A percentile compares a stretch with the other conserved stretches of the same genome.
phyloP scores from a whole-genome alignment of 1,284 basidiomycete species.

The Caloboletus inedulis region DNA sequence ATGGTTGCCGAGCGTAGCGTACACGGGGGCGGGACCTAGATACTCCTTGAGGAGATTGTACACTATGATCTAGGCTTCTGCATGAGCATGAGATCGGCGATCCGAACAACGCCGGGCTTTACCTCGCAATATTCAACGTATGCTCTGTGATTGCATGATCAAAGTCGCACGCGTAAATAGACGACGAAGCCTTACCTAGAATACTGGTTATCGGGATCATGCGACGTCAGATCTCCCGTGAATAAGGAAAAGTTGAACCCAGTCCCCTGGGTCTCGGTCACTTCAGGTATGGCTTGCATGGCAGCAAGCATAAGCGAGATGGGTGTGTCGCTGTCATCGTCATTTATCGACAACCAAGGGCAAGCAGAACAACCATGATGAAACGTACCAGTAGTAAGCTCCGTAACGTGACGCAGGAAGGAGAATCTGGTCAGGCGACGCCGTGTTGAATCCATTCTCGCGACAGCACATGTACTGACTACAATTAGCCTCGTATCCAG shows the following conservation, averaged over 20 bases:
- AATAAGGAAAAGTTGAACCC: conserved; percentile 69
- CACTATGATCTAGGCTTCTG: conserved; percentile 44
- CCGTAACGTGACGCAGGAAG: conserved; percentile 66
- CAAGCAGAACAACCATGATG: not conserved
- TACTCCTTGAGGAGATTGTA: conserved; percentile 61
- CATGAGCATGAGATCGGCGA: not conserved
- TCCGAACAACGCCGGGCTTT: not conserved
- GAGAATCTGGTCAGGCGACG: conserved; percentile 47
- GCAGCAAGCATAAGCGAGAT: conserved; percentile 57
- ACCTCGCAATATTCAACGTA: conserved; percentile 58
- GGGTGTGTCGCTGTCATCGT: conserved; percentile 58
- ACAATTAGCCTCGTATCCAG: conserved; percentile 71
- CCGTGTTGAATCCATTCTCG: conserved; percentile 47
- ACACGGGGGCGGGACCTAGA: conserved; percentile 63
- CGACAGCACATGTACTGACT: conserved; percentile 67
- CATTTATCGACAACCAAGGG: not conserved
- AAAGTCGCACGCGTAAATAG: not conserved
- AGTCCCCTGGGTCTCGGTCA: conserved; percentile 56
- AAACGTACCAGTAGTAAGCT: conserved; percentile 49
- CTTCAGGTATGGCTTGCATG: conserved; percentile 62
- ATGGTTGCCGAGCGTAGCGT: conserved; percentile 70
- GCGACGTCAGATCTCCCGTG: conserved; percentile 75
- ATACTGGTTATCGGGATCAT: conserved; percentile 65
- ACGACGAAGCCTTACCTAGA: conserved; percentile 42
- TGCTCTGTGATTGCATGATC: conserved; percentile 30